These are phyloP conservation scores for Baorangia bicolor DNA, from an alignment of 768 basidiomycete species.

Conservation along the genomic window DNA sequence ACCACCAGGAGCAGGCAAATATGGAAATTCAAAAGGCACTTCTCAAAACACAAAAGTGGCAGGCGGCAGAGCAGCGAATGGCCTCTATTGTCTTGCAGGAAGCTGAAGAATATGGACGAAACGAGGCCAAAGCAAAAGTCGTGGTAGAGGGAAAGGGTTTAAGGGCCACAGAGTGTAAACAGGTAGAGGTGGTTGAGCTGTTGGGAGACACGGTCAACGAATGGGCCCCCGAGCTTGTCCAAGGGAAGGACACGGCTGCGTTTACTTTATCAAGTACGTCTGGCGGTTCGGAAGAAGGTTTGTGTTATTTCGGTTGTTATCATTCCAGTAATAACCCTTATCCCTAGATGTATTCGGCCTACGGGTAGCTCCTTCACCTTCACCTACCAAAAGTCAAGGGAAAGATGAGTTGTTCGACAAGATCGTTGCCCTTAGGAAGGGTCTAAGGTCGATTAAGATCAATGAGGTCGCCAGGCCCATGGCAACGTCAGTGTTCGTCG, in stretches of 20 bases:
- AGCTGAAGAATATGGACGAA: not conserved
- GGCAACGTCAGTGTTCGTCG: constrained; percentile 31
- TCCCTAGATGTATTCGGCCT: constrained; percentile 60
- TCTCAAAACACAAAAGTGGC: not conserved
- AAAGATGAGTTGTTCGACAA: constrained; percentile 46
- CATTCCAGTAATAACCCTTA: constrained; percentile 2
- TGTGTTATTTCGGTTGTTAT: constrained; percentile 1
- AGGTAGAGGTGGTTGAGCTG: not conserved
- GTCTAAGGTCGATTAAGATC: constrained; percentile 60
- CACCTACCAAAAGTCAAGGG: constrained; percentile 37
- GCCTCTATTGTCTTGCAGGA: not conserved
- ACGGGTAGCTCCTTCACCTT: constrained; percentile 36
- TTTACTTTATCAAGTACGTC: not conserved
- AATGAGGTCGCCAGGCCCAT: constrained; percentile 50
- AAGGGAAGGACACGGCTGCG: not conserved
- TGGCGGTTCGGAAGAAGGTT: constrained; percentile 26
- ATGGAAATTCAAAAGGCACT: not conserved
- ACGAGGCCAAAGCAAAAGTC: constrained; percentile 1
- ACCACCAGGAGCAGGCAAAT: constrained; percentile 15
- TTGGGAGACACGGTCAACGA: not conserved
- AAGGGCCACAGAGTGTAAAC: not conserved
- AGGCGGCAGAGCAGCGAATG: not conserved
- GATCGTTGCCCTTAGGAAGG: constrained; percentile 55
- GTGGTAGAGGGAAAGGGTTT: not conserved
- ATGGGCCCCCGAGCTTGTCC: not conserved